Percentiles rank a stretch among this genome's conserved stretches.
These are phyloP conservation scores for Lomentospora prolificans DNA, from an alignment of 2,329 filamentous ascomycete genomes.

Conservation along the genomic window DNA sequence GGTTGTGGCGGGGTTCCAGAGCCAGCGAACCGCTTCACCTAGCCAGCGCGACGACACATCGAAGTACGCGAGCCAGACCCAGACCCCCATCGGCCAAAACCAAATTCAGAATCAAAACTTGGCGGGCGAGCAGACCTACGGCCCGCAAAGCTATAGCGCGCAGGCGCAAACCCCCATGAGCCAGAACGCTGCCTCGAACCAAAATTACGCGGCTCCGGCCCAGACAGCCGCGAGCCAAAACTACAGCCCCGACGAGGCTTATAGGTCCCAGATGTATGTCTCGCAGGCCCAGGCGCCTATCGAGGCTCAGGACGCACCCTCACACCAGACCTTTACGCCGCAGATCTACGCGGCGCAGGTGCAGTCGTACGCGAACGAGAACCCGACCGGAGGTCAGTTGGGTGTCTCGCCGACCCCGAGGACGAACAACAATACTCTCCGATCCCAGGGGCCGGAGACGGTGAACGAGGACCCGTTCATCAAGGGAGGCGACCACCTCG, in stretches of 20 bases:
- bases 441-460: neutral
- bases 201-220: neutral
- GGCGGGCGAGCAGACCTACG: too few relatives aligned
- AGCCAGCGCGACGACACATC: neutral
- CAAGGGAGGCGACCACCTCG: neutral
- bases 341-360: neutral
- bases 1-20: neutral
- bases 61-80: neutral
- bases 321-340: neutral
- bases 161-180: neutral
- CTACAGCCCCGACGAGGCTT: neutral
- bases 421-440: too few relatives aligned
- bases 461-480: neutral
- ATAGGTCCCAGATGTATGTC: neutral
- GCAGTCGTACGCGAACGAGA: neutral
- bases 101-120: too few relatives aligned
- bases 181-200: neutral
- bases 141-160: neutral
- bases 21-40: neutral
- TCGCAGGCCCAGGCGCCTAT: neutral
- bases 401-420: too few relatives aligned
- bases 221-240: neutral
- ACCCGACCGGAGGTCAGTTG: too few relatives aligned
- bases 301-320: neutral
- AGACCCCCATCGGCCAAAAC: neutral